Evolutionary conservation across 106 monocot genomes (phyloP).

Genomic region (Allium fistulosum): DNA sequence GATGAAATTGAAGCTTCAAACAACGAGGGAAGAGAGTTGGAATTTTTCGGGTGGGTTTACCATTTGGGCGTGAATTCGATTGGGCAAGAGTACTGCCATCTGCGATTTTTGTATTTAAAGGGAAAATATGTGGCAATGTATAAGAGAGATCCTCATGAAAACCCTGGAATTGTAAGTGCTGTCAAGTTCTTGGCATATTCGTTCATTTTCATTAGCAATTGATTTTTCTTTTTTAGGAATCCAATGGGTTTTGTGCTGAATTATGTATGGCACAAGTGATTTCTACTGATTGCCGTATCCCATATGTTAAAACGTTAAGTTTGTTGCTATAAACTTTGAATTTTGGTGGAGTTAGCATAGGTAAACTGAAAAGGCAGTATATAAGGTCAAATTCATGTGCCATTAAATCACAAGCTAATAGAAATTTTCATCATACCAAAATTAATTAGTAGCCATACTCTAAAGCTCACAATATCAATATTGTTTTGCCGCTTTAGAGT

Average conservation of each 20-base stretch:
- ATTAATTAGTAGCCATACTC: too few species aligned
- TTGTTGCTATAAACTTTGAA: too few species aligned
- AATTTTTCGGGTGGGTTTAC: slow-evolving; percentile 81
- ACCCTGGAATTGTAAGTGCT: slow-evolving; percentile 49
- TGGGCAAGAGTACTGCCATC: slow-evolving; percentile 87
- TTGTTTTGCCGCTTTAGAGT: too few species aligned
- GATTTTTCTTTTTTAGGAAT: neutral
- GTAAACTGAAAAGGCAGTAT: too few species aligned
- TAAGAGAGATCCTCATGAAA: slow-evolving; percentile 71
- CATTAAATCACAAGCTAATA: too few species aligned
- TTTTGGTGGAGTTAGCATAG: too few species aligned
- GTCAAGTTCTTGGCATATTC: neutral
- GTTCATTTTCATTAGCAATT: too few species aligned
- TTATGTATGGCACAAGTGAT: neutral
- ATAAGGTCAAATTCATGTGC: too few species aligned
- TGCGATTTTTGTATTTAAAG: slow-evolving; percentile 64
- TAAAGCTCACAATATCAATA: too few species aligned
- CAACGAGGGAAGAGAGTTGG: slow-evolving; percentile 9
- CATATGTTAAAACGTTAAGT: too few species aligned
- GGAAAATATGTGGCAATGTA: slow-evolving; percentile 71
- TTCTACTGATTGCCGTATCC: too few species aligned
- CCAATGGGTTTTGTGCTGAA: neutral
- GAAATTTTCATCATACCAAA: too few species aligned
- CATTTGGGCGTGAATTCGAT: slow-evolving; percentile 88
- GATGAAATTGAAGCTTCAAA: neutral